These are phyloP conservation scores for Solanum chaucha DNA, from an alignment of 257 asterid species.

Conservation along the genomic window DNA sequence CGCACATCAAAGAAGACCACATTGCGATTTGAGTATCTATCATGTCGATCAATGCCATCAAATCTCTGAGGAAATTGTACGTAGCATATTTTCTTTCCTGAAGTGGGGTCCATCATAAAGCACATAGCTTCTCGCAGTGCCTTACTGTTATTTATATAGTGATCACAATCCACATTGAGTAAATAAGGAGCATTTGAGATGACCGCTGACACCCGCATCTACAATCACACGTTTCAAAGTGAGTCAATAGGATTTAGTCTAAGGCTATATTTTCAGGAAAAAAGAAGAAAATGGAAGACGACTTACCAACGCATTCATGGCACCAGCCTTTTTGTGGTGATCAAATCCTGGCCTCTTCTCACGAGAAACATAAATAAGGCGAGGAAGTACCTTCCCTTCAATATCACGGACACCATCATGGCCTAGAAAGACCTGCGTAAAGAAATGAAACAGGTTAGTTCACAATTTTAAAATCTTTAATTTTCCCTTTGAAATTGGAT, in stretches of 20 bases:
- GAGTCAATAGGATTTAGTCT: neutral
- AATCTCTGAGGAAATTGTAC: slow-evolving; percentile 73
- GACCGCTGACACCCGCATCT: slow-evolving; percentile 64
- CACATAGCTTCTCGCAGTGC: slow-evolving; percentile 70
- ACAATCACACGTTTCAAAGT: neutral
- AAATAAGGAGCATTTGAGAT: slow-evolving; percentile 62
- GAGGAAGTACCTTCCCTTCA: slow-evolving; percentile 82
- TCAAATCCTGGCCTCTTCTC: slow-evolving; percentile 91
- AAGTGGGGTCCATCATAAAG: slow-evolving; percentile 65
- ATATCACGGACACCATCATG: slow-evolving; percentile 67
- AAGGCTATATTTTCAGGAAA: neutral
- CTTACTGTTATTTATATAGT: slow-evolving; percentile 57
- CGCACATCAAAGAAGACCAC: slow-evolving; percentile 64
- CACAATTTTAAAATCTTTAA: neutral
- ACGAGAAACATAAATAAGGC: slow-evolving; percentile 85
- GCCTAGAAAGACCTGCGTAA: slow-evolving; percentile 59
- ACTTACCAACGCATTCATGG: slow-evolving; percentile 84
- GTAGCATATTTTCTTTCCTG: slow-evolving; percentile 64
- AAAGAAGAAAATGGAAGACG: neutral
- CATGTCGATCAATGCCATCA: slow-evolving; percentile 57
- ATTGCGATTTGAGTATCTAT: slow-evolving; percentile 55
- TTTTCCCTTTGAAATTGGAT: neutral
- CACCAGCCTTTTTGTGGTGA: slow-evolving; percentile 91
- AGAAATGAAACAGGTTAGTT: neutral
- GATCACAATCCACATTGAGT: slow-evolving; percentile 67